Evolutionary conservation across 768 basidiomycete species (phyloP), one percentile per base, ranked within the genome.

Genomic region (Leccinum olivaceopallidum): DNA sequence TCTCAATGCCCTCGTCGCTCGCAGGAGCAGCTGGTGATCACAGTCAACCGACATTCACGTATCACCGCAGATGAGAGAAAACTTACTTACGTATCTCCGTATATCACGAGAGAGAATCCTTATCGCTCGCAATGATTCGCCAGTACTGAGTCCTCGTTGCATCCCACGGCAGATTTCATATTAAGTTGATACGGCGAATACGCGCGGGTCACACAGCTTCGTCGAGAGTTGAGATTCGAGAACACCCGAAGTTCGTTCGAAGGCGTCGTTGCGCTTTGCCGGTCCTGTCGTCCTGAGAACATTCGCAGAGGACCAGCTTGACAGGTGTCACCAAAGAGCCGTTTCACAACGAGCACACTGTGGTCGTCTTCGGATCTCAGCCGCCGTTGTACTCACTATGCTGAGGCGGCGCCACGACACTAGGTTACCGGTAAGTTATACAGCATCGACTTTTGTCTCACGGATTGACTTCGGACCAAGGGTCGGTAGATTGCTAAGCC

Each of bases 1-100:
- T 47, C 30, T 28, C 49, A 28, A 10, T 14, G 44, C 18, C 9
- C 9, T 36, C 32, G 32, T 44, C 1, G n/a, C 30, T 34, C 26
- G 28, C 14, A 30, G 22, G 22, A 8, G 12, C 6, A 30, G 9
- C 14, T 20, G 10, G 28, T 50, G 26, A 16, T 26, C 20, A 16
- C 30, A 32, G 22, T 8, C 16, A 32, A 32, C 39, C 16, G 36
- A 57, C 20, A 14, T 14, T 30, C 20, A 26, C 59, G n/a, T 53
- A 62, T 36, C 50, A 32, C n/a, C 14, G 18, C 39, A 34, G 36
- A 48, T 32, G 20, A 39, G 28, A 44, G 14, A 47, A 49, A 32
- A 64, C 5, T 16, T 5, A 64, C 54, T 65, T 64, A 60, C 63
- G 63, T 64, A 53, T 39, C 37, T 22, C 60, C 59, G 53, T 42